Conservation (phyloP, 1,139 yeast genomes). For the Candida sanyaensis region DNA sequence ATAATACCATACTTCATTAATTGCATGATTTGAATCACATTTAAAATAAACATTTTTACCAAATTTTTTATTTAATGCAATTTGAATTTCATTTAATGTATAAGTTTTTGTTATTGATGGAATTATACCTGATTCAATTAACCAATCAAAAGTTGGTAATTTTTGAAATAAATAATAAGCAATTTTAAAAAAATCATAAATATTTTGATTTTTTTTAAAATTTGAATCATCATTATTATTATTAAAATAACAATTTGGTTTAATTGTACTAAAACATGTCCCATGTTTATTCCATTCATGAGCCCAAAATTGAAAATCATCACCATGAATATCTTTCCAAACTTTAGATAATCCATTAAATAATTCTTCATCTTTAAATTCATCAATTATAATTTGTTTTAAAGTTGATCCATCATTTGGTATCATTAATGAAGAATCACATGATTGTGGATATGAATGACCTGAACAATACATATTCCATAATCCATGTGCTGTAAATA, state of each 20-base stretch:
- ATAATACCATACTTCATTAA: constrained; percentile 91
- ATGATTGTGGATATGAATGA: constrained; percentile 49
- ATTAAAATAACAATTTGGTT: constrained; percentile 62
- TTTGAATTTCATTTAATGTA: constrained; percentile 61
- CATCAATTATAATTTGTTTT: constrained; percentile 48
- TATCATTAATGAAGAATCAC: constrained; percentile 62
- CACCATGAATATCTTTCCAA: constrained; percentile 81
- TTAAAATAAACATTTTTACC: constrained; percentile 67
- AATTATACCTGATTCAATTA: constrained; percentile 64
- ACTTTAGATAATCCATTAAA: constrained; percentile 55
- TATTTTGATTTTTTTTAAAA: constrained; percentile 47
- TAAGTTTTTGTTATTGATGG: constrained; percentile 67
- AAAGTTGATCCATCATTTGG: constrained; percentile 38
- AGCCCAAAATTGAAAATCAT: constrained; percentile 77
- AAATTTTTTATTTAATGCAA: constrained; percentile 61
- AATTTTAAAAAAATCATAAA: constrained; percentile 74
- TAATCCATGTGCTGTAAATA: constrained; percentile 67
- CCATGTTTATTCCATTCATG: constrained; percentile 97
- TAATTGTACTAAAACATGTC: constrained; percentile 82
- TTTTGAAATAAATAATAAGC: constrained; percentile 63
- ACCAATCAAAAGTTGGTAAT: constrained; percentile 72
- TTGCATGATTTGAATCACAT: constrained; percentile 60
- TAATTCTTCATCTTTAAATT: constrained; percentile 52
- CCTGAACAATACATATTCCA: constrained; percentile 54
- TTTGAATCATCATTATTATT: constrained; percentile 9